phyloP scores from a whole-genome alignment of 495 filamentous ascomycete species.

The Extremus antarcticus region DNA sequence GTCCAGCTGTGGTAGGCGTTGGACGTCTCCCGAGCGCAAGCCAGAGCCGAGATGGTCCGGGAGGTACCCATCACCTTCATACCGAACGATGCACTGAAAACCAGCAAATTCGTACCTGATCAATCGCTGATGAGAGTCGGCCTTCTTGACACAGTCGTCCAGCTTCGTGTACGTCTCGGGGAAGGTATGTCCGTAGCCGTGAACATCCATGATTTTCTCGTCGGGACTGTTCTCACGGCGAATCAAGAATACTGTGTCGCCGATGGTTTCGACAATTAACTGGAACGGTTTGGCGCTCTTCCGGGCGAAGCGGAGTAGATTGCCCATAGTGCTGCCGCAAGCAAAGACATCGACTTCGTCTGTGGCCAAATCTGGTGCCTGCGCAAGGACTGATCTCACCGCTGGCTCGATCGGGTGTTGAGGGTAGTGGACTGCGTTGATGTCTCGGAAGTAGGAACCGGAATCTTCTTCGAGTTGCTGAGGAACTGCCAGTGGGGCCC shows the following conservation, averaged over 20 bases:
- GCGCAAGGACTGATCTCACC: slow-evolving; percentile 36
- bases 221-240: slow-evolving; percentile 47
- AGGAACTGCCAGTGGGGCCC: slow-evolving; percentile 40
- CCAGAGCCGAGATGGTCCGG: background rate
- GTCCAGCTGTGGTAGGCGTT: background rate
- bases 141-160: slow-evolving; percentile 38
- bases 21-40: background rate
- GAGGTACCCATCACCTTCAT: slow-evolving; percentile 52
- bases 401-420: slow-evolving; percentile 48
- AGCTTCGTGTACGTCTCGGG: slow-evolving; percentile 54
- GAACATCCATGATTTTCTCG: slow-evolving; percentile 39
- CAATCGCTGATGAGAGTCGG: slow-evolving; percentile 51
- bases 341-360: slow-evolving; percentile 47
- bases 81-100: slow-evolving; percentile 45
- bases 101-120: slow-evolving; percentile 48
- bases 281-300: slow-evolving; percentile 41
- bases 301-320: slow-evolving; percentile 44
- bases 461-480: slow-evolving; percentile 38
- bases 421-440: slow-evolving; percentile 49
- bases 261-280: slow-evolving; percentile 48
- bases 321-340: slow-evolving; percentile 52
- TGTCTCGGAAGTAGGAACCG: slow-evolving; percentile 48
- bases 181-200: slow-evolving; percentile 55
- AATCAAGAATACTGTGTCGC: slow-evolving; percentile 51
- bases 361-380: slow-evolving; percentile 28